Base-by-base conservation (phyloP, 2,329 filamentous ascomycete genomes). In the Fusarium sp. region DNA sequence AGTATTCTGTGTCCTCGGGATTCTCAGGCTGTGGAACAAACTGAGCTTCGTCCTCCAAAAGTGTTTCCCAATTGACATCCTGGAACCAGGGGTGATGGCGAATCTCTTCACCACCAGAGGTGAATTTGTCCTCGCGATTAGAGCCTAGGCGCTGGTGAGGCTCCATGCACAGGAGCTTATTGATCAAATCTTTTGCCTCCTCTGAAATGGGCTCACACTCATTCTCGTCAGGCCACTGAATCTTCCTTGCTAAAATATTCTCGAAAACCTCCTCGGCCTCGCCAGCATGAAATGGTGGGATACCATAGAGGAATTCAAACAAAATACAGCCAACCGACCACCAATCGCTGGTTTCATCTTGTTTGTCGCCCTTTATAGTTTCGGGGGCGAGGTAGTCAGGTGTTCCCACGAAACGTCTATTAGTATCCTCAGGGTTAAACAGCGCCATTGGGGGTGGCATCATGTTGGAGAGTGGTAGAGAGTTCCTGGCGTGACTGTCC, bases 271-370 rank as follows among this genome's bases (percentile, higher is more conserved):
- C 88, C 76, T 99, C 96, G 0, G 96, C 94, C 52, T 95, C 94
- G 25, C 88, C 86, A 2, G 94, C 96, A 80, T 98, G 94, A 81
- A 99, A 99, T 1, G 96, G 96, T 2, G 96, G 96, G 64, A 94
- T 92, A 2, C 96, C 96, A 78, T 94, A 98, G 5, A 99, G 84
- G 74, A 97, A 98, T 78, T 99, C 96, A 77, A 98, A 99, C 81
- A 98, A 85, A 75, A 99, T 98, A 80, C 97, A 99, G 2, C 96
- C 96, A n/a, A 99, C 88, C 27, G 96, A 98, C 96, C 96, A 99
- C 96, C 96, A 99, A 90, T 99, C 96, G 79, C 96, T 98, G 74
- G 95, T 96, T 81, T 98, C 95, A 78, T 99, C 96, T 81, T 99
- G 96, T 4, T 95, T 94, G 73, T 94, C 91, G 54, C 97, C 96